These are phyloP conservation scores for Sclerotinia sclerotiorum DNA, from an alignment of 2,329 filamentous ascomycete species.

Conservation along the genomic window DNA sequence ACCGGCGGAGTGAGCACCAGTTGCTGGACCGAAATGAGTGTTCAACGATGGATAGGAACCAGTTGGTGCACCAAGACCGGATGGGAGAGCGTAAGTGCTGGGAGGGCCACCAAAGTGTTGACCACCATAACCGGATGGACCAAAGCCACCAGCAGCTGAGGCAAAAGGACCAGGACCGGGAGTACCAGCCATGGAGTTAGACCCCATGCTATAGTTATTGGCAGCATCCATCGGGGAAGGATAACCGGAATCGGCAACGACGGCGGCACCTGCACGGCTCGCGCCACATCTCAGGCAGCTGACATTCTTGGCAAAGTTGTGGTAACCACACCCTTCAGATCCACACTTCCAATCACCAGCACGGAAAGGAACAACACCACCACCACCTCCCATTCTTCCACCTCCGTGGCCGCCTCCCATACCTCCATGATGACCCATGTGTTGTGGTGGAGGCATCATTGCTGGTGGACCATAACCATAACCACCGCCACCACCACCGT, in stretches of 20 bases:
- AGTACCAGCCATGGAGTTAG: slow-evolving; percentile 81
- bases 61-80: slow-evolving; percentile 75
- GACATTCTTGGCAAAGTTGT: slow-evolving; percentile 99
- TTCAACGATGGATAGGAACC: slow-evolving; percentile 81
- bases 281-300: slow-evolving; percentile 96
- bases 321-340: slow-evolving; percentile 94
- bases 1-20: slow-evolving; percentile 76
- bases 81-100: slow-evolving; percentile 86
- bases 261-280: slow-evolving; percentile 87
- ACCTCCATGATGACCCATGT: slow-evolving; percentile 62
- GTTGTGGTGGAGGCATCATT: slow-evolving; percentile 77
- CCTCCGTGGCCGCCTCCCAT: slow-evolving; percentile 55
- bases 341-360: slow-evolving; percentile 99
- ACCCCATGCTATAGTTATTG: slow-evolving; percentile 80
- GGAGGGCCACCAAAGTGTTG: slow-evolving; percentile 87
- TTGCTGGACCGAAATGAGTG: slow-evolving; percentile 73
- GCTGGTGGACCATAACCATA: slow-evolving; percentile 72
- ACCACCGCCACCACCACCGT: slow-evolving; percentile 47
- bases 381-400: slow-evolving; percentile 75
- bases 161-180: slow-evolving; percentile 76
- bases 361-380: slow-evolving; percentile 90
- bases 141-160: slow-evolving; percentile 67
- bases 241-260: slow-evolving; percentile 91
- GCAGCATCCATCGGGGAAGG: slow-evolving; percentile 86
- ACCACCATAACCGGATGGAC: slow-evolving; percentile 60